phyloP scores from a whole-genome alignment of 164 flowering plant species.

The Protea cynaroides region DNA sequence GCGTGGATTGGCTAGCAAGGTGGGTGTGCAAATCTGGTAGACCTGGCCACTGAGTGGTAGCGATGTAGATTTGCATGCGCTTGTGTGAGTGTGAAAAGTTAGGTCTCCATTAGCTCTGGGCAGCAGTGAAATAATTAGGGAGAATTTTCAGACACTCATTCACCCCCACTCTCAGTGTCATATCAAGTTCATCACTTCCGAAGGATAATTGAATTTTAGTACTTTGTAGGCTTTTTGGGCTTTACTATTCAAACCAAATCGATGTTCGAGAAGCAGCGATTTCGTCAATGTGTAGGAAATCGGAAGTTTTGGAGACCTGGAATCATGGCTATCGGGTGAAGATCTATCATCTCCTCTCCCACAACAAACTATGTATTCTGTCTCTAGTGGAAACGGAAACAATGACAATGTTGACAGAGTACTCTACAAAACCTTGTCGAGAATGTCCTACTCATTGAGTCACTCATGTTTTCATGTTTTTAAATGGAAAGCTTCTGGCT shows the following conservation, averaged over 20 bases:
- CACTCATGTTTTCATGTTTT: conserved; percentile 56
- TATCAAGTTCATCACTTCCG: too few relatives aligned
- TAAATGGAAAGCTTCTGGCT: too few relatives aligned
- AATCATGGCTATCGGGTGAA: conserved; percentile 52
- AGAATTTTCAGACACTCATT: too few relatives aligned
- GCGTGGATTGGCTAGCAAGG: too few relatives aligned
- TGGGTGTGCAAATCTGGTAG: too few relatives aligned
- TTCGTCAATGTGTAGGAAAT: conserved; percentile 36
- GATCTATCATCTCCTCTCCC: conserved; percentile 26
- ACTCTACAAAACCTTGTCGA: conserved; percentile 77
- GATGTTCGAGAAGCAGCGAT: conserved; percentile 43
- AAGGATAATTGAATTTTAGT: too few relatives aligned
- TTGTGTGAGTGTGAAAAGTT: too few relatives aligned
- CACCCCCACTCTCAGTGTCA: too few relatives aligned
- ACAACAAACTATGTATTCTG: conserved; percentile 26
- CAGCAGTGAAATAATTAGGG: too few relatives aligned
- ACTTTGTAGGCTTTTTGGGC: not conserved
- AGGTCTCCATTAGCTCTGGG: too few relatives aligned
- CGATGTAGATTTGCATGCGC: too few relatives aligned
- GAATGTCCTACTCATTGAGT: conserved; percentile 84
- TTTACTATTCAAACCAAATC: not conserved
- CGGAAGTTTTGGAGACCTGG: conserved; percentile 40
- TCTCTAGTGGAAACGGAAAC: conserved; percentile 21
- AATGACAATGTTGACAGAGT: conserved; percentile 49
- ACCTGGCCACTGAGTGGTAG: too few relatives aligned